Percentiles rank a stretch among this genome's conserved stretches.
These are phyloP conservation scores for Hypoxylon sp. DNA, from an alignment of 2,329 filamentous ascomycete genomes.

Conservation along the genomic window DNA sequence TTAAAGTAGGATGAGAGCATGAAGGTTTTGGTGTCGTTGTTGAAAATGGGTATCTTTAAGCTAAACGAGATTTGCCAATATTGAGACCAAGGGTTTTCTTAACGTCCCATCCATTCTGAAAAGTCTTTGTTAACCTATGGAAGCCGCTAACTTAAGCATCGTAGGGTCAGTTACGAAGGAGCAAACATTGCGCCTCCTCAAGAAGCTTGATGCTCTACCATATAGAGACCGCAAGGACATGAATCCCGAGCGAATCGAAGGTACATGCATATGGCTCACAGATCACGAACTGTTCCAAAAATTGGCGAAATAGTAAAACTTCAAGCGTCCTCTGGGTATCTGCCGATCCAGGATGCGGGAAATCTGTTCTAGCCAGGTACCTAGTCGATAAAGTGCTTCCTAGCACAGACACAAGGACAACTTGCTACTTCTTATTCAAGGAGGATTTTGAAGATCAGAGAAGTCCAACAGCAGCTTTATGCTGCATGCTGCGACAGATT, in stretches of 20 bases:
- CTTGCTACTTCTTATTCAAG: constrained; percentile 62
- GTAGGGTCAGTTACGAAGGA: neutral
- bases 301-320: constrained; percentile 38
- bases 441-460: constrained; percentile 56
- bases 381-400: constrained; percentile 53
- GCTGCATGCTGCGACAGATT: constrained; percentile 57
- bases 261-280: constrained; percentile 45
- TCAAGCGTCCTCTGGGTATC: constrained; percentile 53
- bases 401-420: constrained; percentile 35
- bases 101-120: neutral
- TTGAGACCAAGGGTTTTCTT: neutral
- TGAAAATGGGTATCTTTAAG: neutral
- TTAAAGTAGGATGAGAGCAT: neutral
- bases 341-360: constrained; percentile 60
- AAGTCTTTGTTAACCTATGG: neutral
- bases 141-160: neutral
- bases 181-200: neutral
- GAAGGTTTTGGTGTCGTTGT: neutral
- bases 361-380: constrained; percentile 58
- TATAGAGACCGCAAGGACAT: constrained; percentile 47
- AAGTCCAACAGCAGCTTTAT: constrained; percentile 50
- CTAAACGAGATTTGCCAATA: neutral
- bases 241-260: constrained; percentile 52
- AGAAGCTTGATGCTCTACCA: constrained; percentile 1
- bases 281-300: constrained; percentile 33